phyloP scores from a whole-genome alignment of 805 yeast species.

The Komagataella pseudopastoris region DNA sequence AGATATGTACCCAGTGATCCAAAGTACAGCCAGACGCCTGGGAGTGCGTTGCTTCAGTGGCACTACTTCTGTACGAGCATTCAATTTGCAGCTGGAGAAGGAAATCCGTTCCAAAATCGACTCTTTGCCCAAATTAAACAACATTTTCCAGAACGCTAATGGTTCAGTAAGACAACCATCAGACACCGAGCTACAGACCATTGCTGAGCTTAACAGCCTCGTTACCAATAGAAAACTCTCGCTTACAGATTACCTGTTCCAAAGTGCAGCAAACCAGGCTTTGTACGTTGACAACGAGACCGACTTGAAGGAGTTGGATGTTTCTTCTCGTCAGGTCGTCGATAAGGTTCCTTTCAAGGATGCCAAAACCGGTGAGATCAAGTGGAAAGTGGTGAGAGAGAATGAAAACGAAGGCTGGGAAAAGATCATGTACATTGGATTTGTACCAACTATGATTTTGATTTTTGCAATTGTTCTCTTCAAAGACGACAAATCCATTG shows the following conservation, averaged over 20 bases:
- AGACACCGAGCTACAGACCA: slow-evolving; percentile 57
- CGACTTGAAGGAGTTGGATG: slow-evolving; percentile 44
- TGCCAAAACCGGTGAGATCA: slow-evolving; percentile 62
- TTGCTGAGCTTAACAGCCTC: slow-evolving; percentile 57
- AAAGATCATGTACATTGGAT: slow-evolving; percentile 52
- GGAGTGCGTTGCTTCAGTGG: background rate
- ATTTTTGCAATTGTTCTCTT: slow-evolving; percentile 37
- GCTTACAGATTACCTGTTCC: slow-evolving; percentile 25
- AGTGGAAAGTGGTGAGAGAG: slow-evolving; percentile 68
- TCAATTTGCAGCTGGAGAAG: slow-evolving; percentile 37
- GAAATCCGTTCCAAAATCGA: slow-evolving; percentile 52
- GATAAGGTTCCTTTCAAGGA: slow-evolving; percentile 81
- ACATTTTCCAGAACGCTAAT: slow-evolving; percentile 60
- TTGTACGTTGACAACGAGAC: slow-evolving; percentile 47
- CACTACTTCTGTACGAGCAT: slow-evolving; percentile 4
- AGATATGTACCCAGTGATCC: background rate
- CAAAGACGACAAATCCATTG: slow-evolving; percentile 33
- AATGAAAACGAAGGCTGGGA: slow-evolving; percentile 83
- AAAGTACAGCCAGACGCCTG: background rate
- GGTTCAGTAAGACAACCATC: slow-evolving; percentile 60
- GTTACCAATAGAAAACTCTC: slow-evolving; percentile 43
- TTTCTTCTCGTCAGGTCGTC: slow-evolving; percentile 49
- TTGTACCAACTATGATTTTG: slow-evolving; percentile 55
- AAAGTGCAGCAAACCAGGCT: slow-evolving; percentile 34
- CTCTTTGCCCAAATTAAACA: slow-evolving; percentile 48